A percentile compares a stretch with the other conserved stretches of the same genome.
Evolutionary conservation across 768 basidiomycete genomes (phyloP).

Genomic region (Lentinula sp.): DNA sequence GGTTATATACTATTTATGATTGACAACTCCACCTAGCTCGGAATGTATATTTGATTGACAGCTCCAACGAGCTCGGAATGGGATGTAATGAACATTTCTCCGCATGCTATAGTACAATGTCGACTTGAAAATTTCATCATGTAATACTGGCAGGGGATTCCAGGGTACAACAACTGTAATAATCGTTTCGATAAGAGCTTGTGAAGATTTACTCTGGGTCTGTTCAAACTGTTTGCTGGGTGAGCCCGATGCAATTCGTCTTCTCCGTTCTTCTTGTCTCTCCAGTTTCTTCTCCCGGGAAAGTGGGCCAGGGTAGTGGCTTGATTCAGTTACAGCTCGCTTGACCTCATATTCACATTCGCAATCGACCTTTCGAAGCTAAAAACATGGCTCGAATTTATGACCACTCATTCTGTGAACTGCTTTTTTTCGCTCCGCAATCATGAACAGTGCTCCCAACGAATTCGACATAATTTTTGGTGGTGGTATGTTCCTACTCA

Average conservation of each 20-base stretch:
- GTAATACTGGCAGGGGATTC: too few species aligned
- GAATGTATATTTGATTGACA: too few species aligned
- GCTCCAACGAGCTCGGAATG: too few species aligned
- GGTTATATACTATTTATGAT: too few species aligned
- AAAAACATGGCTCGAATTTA: background rate
- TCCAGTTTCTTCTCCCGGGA: background rate
- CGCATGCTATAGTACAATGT: too few species aligned
- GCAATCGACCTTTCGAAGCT: background rate
- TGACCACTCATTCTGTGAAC: background rate
- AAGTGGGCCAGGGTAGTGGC: background rate
- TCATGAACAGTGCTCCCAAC: background rate
- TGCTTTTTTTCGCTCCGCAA: background rate
- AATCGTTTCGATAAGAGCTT: background rate
- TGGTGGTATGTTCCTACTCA: slow-evolving; percentile 18
- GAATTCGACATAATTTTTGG: slow-evolving; percentile 30
- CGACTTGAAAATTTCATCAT: too few species aligned
- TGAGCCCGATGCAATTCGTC: background rate
- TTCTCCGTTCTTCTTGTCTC: background rate
- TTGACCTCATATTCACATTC: background rate
- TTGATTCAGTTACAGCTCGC: background rate
- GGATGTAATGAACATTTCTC: too few species aligned
- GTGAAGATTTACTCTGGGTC: background rate
- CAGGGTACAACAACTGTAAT: too few species aligned
- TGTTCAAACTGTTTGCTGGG: background rate
- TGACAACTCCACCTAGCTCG: too few species aligned